A percentile compares a stretch with the other conserved stretches of the same genome.
These are phyloP conservation scores for Nakazawaea laoshanensis DNA, from an alignment of 805 yeast genomes.

Conservation along the genomic window DNA sequence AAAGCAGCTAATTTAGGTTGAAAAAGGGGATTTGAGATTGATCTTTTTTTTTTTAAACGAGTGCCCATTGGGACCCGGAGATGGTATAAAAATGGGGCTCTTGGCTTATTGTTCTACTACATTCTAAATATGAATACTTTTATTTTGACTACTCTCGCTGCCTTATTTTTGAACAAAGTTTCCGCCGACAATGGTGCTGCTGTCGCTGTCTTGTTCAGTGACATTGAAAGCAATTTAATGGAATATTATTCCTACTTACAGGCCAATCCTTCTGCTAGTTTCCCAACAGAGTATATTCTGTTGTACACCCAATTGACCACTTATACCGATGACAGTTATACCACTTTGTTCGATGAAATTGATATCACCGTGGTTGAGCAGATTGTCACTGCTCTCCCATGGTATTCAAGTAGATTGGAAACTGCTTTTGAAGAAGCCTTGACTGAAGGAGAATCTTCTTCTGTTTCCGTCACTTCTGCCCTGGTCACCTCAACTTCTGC, in stretches of 20 bases:
- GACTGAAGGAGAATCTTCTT: slow-evolving; percentile 1
- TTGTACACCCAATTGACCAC: slow-evolving; percentile 20
- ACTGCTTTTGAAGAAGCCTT: slow-evolving; percentile 12
- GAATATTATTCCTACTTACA: slow-evolving; percentile 2
- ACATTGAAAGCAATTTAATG: neutral
- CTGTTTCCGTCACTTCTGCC: neutral
- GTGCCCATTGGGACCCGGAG: too few relatives aligned
- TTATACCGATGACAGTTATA: slow-evolving; percentile 25
- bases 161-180: too few relatives aligned
- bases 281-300: slow-evolving; percentile 20
- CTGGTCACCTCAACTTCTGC: neutral
- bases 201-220: slow-evolving; percentile 1
- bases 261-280: slow-evolving; percentile 10
- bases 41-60: too few relatives aligned
- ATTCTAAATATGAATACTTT: too few relatives aligned
- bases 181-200: slow-evolving; percentile 3
- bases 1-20: too few relatives aligned
- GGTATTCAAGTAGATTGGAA: slow-evolving; percentile 21
- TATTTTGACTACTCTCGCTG: too few relatives aligned
- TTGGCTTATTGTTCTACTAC: too few relatives aligned
- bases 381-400: slow-evolving; percentile 22
- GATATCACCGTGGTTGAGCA: slow-evolving; percentile 18
- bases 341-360: slow-evolving; percentile 20
- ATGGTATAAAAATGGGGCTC: too few relatives aligned
- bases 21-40: too few relatives aligned